A percentile compares a stretch with the other conserved stretches of the same genome.
phyloP scores from a whole-genome alignment of 2,329 filamentous ascomycete species.

The Remersonia thermophila region DNA sequence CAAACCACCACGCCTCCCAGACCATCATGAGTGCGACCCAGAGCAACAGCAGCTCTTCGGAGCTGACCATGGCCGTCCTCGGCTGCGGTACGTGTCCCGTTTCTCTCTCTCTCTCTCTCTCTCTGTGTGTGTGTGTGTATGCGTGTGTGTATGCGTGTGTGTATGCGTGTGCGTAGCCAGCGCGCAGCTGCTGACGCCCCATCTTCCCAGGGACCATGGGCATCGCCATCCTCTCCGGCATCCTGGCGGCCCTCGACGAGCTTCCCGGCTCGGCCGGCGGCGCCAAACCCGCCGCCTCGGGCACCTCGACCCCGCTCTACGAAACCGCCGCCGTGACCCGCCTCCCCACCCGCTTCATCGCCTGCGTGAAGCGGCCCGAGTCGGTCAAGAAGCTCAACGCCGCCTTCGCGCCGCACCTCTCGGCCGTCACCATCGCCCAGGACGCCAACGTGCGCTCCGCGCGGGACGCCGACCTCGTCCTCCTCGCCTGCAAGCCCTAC shows the following conservation, averaged over 20 bases:
- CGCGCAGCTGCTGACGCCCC: too few relatives aligned
- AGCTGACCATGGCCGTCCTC: conserved; percentile 64
- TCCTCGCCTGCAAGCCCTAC: conserved; percentile 72
- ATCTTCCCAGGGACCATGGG: conserved; percentile 61
- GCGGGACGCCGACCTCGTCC: conserved; percentile 55
- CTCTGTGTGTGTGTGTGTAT: too few relatives aligned
- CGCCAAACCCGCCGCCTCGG: conserved; percentile 33
- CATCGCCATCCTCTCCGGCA: conserved; percentile 69
- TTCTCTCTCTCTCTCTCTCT: too few relatives aligned
- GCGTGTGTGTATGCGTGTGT: too few relatives aligned
- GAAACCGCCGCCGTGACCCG: conserved; percentile 35
- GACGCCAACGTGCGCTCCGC: conserved; percentile 61
- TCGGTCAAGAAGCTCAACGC: conserved; percentile 56
- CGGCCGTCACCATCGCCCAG: conserved; percentile 52
- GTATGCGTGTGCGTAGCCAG: too few relatives aligned
- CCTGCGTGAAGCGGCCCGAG: conserved; percentile 61
- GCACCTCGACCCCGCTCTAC: conserved; percentile 32
- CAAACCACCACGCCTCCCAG: neutral
- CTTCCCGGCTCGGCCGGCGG: conserved; percentile 19
- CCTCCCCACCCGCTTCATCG: conserved; percentile 65
- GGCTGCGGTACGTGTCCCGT: conserved; percentile 55
- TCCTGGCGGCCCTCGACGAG: conserved; percentile 52
- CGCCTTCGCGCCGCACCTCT: conserved; percentile 50
- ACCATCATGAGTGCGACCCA: conserved; percentile 11
- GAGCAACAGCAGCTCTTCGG: conserved; percentile 26